A percentile compares a stretch with the other conserved stretches of the same genome.
phyloP scores from a whole-genome alignment of 139 green algal species.

The Picochlorum sp. region DNA sequence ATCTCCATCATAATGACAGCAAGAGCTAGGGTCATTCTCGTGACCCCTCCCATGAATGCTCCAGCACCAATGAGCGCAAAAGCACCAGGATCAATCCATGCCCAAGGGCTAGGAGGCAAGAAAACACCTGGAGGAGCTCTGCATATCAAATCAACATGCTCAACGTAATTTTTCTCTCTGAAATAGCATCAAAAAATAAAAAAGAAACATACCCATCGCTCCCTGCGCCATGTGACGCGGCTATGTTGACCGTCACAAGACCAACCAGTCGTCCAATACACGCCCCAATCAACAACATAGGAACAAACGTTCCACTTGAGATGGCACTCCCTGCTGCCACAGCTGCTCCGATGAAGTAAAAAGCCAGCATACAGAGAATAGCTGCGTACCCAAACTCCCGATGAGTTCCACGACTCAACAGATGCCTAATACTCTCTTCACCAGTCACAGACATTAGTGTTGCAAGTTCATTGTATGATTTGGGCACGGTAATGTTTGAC shows the following conservation, averaged over 20 bases:
- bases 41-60: constrained; percentile 84
- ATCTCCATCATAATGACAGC: constrained; percentile 90
- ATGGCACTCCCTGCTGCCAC: constrained; percentile 45
- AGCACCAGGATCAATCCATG: constrained; percentile 78
- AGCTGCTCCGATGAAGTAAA: constrained; percentile 51
- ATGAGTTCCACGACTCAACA: constrained; percentile 73
- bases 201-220: constrained; percentile 26
- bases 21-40: constrained; percentile 75
- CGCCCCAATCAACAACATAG: constrained; percentile 81
- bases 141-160: neutral
- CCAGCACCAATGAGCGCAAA: constrained; percentile 82
- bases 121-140: constrained; percentile 49
- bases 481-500: constrained; percentile 30
- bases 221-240: constrained; percentile 20
- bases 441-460: constrained; percentile 66
- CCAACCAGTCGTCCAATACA: constrained; percentile 53
- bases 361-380: constrained; percentile 57
- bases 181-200: neutral
- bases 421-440: constrained; percentile 75
- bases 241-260: constrained; percentile 45
- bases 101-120: constrained; percentile 50
- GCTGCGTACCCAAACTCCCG: constrained; percentile 67
- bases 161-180: too few relatives aligned
- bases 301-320: constrained; percentile 70
- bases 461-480: constrained; percentile 79